Evolutionary conservation across 2,329 filamentous ascomycete genomes (phyloP).

Genomic region (Keithomyces neogunnii): DNA sequence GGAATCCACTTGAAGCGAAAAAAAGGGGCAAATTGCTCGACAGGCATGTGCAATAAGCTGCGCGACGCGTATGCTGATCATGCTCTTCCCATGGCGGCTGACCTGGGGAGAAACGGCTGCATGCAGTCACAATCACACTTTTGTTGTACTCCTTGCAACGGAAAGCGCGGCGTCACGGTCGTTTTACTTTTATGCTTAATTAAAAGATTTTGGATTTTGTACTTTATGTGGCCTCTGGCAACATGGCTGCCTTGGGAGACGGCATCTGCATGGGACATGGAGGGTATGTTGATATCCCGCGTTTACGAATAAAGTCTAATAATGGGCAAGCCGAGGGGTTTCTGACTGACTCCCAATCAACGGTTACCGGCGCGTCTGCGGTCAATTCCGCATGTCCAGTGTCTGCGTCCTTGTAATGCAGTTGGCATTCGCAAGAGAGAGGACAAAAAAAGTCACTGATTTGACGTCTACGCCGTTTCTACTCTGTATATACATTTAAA

Average conservation of each 20-base stretch:
- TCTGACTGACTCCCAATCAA: neutral
- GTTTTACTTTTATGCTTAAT: neutral
- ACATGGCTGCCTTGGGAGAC: neutral
- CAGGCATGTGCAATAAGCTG: neutral
- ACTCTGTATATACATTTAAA: neutral
- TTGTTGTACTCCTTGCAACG: constrained; percentile 4
- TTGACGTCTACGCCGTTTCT: neutral
- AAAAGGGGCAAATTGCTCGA: no score
- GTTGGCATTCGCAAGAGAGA: no score
- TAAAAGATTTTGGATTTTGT: neutral
- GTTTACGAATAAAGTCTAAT: neutral
- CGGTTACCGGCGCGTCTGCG: neutral
- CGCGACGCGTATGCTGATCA: no score
- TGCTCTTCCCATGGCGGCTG: no score
- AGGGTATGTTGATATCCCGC: no score
- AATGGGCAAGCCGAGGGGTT: neutral
- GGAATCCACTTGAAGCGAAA: no score
- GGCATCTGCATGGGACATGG: neutral
- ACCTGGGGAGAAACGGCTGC: neutral
- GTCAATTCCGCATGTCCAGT: no score
- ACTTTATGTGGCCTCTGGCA: neutral
- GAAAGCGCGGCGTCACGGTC: constrained; percentile 13
- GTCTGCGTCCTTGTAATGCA: no score
- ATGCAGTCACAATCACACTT: neutral
- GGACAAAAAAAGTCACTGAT: no score